Percentiles rank a stretch among this genome's conserved stretches.
phyloP scores from a whole-genome alignment of 306 rosid genomes.

The Carpinus fangiana region DNA sequence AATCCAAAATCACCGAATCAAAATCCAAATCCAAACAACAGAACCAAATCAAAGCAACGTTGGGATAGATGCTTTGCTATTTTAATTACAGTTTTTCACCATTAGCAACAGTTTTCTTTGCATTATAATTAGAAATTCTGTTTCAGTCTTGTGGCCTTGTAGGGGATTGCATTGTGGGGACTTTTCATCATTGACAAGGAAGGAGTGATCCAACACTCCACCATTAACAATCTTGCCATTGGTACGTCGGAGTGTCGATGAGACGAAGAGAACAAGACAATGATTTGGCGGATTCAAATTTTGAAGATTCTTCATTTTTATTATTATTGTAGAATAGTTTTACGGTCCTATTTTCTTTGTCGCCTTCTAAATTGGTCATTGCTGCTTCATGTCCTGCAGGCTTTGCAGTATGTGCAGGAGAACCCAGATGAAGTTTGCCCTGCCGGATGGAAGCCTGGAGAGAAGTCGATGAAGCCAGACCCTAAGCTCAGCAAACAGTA shows the following conservation, averaged over 20 bases:
- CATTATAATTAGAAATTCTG: neutral
- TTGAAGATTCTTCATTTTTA: neutral
- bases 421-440: slow-evolving; percentile 98
- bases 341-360: neutral
- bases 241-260: slow-evolving; percentile 98
- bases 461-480: slow-evolving; percentile 98
- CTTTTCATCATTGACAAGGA: slow-evolving; percentile 92
- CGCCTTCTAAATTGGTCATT: neutral
- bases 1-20: neutral
- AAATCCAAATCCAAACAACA: neutral
- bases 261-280: slow-evolving; percentile 78
- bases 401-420: slow-evolving; percentile 90
- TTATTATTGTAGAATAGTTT: neutral
- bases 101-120: neutral
- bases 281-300: slow-evolving; percentile 3
- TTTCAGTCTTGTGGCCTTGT: neutral
- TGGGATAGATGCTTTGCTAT: neutral
- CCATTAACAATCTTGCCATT: slow-evolving; percentile 87
- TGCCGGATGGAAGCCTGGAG: slow-evolving; percentile 99
- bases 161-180: slow-evolving; percentile 91
- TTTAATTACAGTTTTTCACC: neutral
- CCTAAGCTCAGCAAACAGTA: slow-evolving; percentile 95
- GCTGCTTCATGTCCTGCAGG: slow-evolving; percentile 51
- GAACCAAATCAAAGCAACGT: neutral
- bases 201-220: slow-evolving; percentile 90